A percentile compares a stretch with the other conserved stretches of the same genome.
These are phyloP conservation scores for Trichoderma erinaceum DNA, from an alignment of 495 filamentous ascomycete species.

Conservation along the genomic window DNA sequence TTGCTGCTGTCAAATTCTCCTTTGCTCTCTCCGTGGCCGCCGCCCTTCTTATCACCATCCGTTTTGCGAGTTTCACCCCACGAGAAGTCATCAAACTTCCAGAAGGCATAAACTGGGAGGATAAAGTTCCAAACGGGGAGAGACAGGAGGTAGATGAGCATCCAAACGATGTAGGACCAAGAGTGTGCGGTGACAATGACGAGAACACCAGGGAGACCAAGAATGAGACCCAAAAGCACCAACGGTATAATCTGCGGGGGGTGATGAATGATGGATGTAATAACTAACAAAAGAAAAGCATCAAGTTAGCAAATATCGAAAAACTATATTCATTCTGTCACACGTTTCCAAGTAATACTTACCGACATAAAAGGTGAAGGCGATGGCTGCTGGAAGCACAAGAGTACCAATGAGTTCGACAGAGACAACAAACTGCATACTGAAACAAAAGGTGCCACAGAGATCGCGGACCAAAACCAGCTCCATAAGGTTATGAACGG, in stretches of 20 bases:
- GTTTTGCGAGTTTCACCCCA: slow-evolving; percentile 99
- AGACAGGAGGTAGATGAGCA: slow-evolving; percentile 90
- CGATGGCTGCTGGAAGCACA: slow-evolving; percentile 90
- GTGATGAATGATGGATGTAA: slow-evolving; percentile 74
- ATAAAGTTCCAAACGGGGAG: slow-evolving; percentile 98
- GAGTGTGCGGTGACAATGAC: slow-evolving; percentile 96
- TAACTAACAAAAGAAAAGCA: slow-evolving; percentile 43
- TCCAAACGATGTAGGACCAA: slow-evolving; percentile 90
- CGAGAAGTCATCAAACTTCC: slow-evolving; percentile 99
- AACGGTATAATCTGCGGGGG: slow-evolving; percentile 92
- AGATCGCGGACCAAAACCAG: slow-evolving; percentile 91
- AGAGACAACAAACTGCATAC: slow-evolving; percentile 98
- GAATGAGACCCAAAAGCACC: slow-evolving; percentile 81
- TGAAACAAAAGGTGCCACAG: slow-evolving; percentile 99
- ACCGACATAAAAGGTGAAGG: slow-evolving; percentile 94
- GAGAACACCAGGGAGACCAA: slow-evolving; percentile 86
- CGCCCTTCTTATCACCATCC: slow-evolving; percentile 77
- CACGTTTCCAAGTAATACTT: slow-evolving; percentile 35
- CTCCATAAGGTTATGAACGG: slow-evolving; percentile 97
- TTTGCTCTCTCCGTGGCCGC: slow-evolving; percentile 73
- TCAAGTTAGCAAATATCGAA: slow-evolving; percentile 20
- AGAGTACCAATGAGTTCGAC: slow-evolving; percentile 93
- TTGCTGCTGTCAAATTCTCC: slow-evolving; percentile 96
- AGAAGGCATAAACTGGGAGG: slow-evolving; percentile 90
- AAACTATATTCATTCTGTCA: neutral